Evolutionary conservation across 768 basidiomycete genomes (phyloP).

Genomic region (Kwoniella sp.): DNA sequence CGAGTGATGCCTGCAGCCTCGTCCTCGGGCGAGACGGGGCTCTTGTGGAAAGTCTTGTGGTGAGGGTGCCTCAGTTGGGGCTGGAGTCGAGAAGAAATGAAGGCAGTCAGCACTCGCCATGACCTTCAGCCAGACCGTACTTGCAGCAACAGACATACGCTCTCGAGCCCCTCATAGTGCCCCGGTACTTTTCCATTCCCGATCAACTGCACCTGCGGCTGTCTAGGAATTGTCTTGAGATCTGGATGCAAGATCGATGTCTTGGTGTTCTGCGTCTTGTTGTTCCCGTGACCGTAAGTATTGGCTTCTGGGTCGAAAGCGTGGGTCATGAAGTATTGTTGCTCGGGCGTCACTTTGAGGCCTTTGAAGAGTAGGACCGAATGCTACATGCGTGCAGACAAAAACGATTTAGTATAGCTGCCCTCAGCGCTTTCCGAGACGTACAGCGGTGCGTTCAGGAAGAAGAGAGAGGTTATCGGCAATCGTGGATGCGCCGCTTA

Average conservation of each 20-base stretch:
- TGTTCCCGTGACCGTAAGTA: conserved; percentile 84
- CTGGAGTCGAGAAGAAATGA: conserved; percentile 22
- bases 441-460: too few species aligned
- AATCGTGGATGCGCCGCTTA: too few species aligned
- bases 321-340: conserved; percentile 84
- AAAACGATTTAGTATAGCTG: neutral
- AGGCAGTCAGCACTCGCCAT: neutral
- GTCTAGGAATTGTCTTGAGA: conserved; percentile 84
- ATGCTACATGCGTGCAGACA: conserved; percentile 67
- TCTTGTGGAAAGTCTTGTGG: conserved; percentile 86
- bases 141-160: conserved; percentile 50
- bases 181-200: conserved; percentile 77
- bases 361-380: conserved; percentile 74
- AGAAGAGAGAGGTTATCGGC: neutral
- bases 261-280: conserved; percentile 72
- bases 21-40: conserved; percentile 70
- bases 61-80: conserved; percentile 82
- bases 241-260: conserved; percentile 86
- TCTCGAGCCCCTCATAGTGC: conserved; percentile 75
- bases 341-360: conserved; percentile 70
- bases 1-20: conserved; percentile 77
- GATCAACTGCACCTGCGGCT: conserved; percentile 88
- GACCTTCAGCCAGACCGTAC: neutral
- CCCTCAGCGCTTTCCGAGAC: too few species aligned
- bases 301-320: conserved; percentile 71